A percentile compares a stretch with the other conserved stretches of the same genome.
Conservation (phyloP, 2,329 filamentous ascomycete genomes). For the Pseudogymnoascus sp. region DNA sequence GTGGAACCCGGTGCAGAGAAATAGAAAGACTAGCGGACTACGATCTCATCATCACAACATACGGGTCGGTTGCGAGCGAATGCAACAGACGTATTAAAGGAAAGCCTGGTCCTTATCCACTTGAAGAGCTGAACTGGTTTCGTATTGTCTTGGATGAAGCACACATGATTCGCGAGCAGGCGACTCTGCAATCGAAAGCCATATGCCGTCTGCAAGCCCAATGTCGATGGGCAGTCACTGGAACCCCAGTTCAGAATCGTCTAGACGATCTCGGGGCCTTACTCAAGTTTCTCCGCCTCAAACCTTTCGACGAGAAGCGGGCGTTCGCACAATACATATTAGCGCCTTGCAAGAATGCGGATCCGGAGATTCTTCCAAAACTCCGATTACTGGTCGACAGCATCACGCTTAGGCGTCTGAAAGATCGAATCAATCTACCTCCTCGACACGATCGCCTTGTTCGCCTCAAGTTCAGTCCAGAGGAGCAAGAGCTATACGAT, state of each 20-base stretch:
- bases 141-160: constrained; percentile 91
- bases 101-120: constrained; percentile 52
- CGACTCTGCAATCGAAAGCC: constrained; percentile 73
- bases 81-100: constrained; percentile 53
- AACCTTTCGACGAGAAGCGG: constrained; percentile 70
- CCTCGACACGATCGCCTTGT: constrained; percentile 63
- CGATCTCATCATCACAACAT: constrained; percentile 87
- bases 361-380: constrained; percentile 74
- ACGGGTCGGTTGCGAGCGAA: constrained; percentile 78
- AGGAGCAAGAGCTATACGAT: constrained; percentile 72
- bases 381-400: constrained; percentile 84
- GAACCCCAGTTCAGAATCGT: constrained; percentile 89
- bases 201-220: constrained; percentile 71
- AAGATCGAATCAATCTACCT: constrained; percentile 82
- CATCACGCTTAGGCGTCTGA: constrained; percentile 84
- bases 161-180: constrained; percentile 83
- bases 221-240: constrained; percentile 92
- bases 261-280: constrained; percentile 83
- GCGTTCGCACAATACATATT: constrained; percentile 75
- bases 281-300: constrained; percentile 73
- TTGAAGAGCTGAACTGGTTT: constrained; percentile 82
- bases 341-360: constrained; percentile 75
- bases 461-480: constrained; percentile 62
- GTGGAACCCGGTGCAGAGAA: constrained; percentile 63
- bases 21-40: constrained; percentile 58